Evolutionary conservation across 176 grass and related monocot species (phyloP).

Genomic region (Puccinellia tenuiflora): DNA sequence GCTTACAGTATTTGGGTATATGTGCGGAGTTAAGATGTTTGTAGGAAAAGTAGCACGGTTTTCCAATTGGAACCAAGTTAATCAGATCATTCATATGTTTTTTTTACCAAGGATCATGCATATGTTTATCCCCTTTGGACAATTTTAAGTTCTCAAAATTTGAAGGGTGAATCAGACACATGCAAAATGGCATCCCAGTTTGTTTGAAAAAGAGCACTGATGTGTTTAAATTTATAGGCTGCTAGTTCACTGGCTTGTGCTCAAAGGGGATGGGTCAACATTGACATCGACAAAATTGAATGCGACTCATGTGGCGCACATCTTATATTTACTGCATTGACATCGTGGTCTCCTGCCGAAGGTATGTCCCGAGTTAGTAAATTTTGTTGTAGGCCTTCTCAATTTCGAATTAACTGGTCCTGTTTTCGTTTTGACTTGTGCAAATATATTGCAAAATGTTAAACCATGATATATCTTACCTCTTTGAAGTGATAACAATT

Average conservation of each 20-base stretch:
- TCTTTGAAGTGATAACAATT: not conserved
- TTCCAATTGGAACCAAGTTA: not conserved
- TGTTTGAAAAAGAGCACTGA: conserved; percentile 19
- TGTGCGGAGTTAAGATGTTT: not conserved
- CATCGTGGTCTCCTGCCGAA: conserved; percentile 82
- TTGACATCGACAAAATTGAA: conserved; percentile 77
- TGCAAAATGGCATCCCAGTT: not conserved
- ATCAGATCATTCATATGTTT: not conserved
- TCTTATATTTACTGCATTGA: conserved; percentile 62
- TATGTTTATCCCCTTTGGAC: not conserved
- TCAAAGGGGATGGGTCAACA: conserved; percentile 83
- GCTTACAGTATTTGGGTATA: not conserved
- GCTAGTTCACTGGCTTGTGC: conserved; percentile 81
- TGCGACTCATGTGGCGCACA: conserved; percentile 82
- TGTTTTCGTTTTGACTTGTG: conserved; percentile 26
- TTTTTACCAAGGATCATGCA: not conserved
- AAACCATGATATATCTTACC: not conserved
- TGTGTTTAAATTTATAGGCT: conserved; percentile 48
- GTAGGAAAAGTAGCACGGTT: not conserved
- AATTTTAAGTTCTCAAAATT: not conserved
- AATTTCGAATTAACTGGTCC: not conserved
- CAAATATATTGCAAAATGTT: not conserved
- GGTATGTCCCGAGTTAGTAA: conserved; percentile 36
- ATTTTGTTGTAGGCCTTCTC: not conserved
- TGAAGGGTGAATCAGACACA: not conserved